A percentile compares a stretch with the other conserved stretches of the same genome.
Conservation (phyloP, 495 filamentous ascomycete species). For the Acidomyces sp. region DNA sequence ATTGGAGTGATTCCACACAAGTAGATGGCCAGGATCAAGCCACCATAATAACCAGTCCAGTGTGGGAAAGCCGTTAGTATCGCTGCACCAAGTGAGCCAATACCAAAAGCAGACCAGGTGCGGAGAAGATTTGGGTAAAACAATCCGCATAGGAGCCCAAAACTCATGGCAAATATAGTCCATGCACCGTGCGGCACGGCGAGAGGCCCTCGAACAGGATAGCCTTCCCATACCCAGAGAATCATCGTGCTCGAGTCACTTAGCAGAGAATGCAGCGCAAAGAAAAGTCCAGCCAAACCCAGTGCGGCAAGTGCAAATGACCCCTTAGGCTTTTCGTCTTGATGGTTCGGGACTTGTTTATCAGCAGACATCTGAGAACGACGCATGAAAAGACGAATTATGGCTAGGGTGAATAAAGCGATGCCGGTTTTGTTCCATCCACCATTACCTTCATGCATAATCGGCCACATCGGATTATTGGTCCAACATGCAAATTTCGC, state of each 20-base stretch:
- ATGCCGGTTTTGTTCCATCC: constrained; percentile 85
- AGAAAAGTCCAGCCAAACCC: constrained; percentile 73
- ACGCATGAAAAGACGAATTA: constrained; percentile 32
- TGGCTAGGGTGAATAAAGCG: constrained; percentile 58
- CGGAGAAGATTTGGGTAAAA: constrained; percentile 54
- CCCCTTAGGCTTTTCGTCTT: constrained; percentile 35
- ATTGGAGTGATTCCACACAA: constrained; percentile 67
- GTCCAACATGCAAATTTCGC: constrained; percentile 90
- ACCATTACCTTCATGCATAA: constrained; percentile 76
- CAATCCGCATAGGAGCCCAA: constrained; percentile 65
- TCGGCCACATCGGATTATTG: constrained; percentile 97
- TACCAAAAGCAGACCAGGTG: constrained; percentile 69
- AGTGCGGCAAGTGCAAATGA: constrained; percentile 60
- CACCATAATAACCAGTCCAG: constrained; percentile 89
- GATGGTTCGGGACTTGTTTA: constrained; percentile 29
- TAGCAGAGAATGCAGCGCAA: constrained; percentile 82
- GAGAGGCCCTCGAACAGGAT: constrained; percentile 78
- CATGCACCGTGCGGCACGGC: constrained; percentile 76
- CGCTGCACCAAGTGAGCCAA: constrained; percentile 66
- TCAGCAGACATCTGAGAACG: constrained; percentile 37
- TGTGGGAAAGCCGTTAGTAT: constrained; percentile 64
- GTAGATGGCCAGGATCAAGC: constrained; percentile 59
- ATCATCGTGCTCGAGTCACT: constrained; percentile 99
- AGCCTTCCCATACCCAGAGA: constrained; percentile 97
- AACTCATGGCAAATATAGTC: constrained; percentile 75